Evolutionary conservation across 2,329 filamentous ascomycete species (phyloP), one percentile per base, ranked within the genome.

Genomic region (Xylariaceae sp.): DNA sequence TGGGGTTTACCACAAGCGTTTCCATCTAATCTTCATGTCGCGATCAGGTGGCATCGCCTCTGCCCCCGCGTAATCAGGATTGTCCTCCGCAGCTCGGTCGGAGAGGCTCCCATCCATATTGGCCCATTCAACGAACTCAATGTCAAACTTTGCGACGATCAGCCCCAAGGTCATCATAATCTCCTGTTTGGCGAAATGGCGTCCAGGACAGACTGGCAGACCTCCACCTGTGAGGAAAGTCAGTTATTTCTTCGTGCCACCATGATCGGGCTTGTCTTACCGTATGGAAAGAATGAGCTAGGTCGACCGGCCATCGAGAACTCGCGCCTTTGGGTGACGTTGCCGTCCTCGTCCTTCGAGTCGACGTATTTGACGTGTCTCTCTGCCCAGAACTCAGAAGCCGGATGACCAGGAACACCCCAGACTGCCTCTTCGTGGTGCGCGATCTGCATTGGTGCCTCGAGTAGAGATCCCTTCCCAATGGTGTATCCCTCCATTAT

Each of bases 141-240:
- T 45, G 19, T 66, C 62, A 18, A 63, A 64, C 4, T 32, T 45
- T 2, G 45, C 42, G 1, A 64, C 41, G 3, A 66, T 26, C 19
- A 63, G 44, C 7, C 63, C 64, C 2, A 65, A 34, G 2, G 56
- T 53, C 9, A 60, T 30, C 8, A 69, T 46, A 19, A 70, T 62
- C 51, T 68, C 63, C 33, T 59, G 56, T 47, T 69, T 70, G 0
- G 66, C 65, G 45, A 69, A 65, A 35, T 61, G 52, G 0, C 66
- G 56, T 2, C 66, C 67, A 2, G 67, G 63, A 37, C 66, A 71
- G 6, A 64, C 57, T 1, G 52, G 47, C 0, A 46, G 31, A 0
- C 65, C 65, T 4, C 63, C 64, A n/a, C 65, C 63, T 47, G 18
- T 15, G 22, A 37, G 38, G 6, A 36, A 17, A 19, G 12, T 30